Conservation (phyloP, 768 basidiomycete genomes). For the Tylopilus vinaceipallidus region DNA sequence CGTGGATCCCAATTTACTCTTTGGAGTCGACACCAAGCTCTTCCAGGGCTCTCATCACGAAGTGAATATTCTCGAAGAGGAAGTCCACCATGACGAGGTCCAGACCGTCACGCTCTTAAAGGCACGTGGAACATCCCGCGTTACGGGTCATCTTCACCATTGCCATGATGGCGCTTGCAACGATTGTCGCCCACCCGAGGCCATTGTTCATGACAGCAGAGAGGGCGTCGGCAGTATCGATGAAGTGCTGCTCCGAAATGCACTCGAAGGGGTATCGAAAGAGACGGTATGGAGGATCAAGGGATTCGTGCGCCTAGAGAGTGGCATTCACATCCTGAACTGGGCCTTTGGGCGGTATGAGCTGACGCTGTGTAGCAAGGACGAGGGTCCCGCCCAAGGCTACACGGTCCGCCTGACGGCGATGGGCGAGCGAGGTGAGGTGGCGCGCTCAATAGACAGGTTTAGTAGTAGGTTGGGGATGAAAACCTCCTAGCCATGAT, state of each 20-base stretch:
- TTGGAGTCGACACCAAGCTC: slow-evolving; percentile 86
- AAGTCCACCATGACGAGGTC: slow-evolving; percentile 76
- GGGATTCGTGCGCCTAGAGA: slow-evolving; percentile 66
- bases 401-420: slow-evolving; percentile 66
- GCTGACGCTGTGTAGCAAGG: slow-evolving; percentile 41
- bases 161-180: slow-evolving; percentile 9
- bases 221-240: slow-evolving; percentile 31
- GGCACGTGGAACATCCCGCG: slow-evolving; percentile 31
- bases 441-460: slow-evolving; percentile 51
- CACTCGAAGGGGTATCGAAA: slow-evolving; percentile 55
- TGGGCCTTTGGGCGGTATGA: slow-evolving; percentile 94
- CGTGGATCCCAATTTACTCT: slow-evolving; percentile 76
- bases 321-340: slow-evolving; percentile 62
- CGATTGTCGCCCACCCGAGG: neutral
- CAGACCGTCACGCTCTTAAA: slow-evolving; percentile 69
- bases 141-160: slow-evolving; percentile 20
- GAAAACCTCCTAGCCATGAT: slow-evolving; percentile 27
- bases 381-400: slow-evolving; percentile 19
- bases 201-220: neutral
- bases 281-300: slow-evolving; percentile 82
- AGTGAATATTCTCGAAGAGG: slow-evolving; percentile 11
- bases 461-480: slow-evolving; percentile 50
- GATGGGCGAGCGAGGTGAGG: slow-evolving; percentile 90
- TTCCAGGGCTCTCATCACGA: slow-evolving; percentile 38
- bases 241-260: slow-evolving; percentile 40